Base-by-base conservation (phyloP, 2,329 filamentous ascomycete species). In the Metarhizium robertsii region DNA sequence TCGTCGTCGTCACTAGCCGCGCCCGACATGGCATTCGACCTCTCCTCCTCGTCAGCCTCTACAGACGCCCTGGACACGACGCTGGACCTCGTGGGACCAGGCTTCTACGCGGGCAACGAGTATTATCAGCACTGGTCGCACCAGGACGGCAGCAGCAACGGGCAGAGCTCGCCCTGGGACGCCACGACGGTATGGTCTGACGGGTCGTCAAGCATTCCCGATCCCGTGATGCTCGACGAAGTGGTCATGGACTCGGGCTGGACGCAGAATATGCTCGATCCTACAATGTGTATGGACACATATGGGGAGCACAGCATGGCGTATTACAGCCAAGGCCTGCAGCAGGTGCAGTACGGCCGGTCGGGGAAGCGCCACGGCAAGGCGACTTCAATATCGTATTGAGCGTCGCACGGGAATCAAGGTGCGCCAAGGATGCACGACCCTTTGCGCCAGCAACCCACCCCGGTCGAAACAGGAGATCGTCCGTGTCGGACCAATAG, bases 111-210 rank as follows among this genome's bases (percentile, higher is more conserved):
- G 13, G 25, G 43, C 16, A 46, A 30, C 36, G 53, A 57, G n/a
- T 57, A 46, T 34, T 54, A 57, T 40, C 40, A 45, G 50, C 34
- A 52, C 20, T 57, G 49, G 55, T 20, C 45, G 38, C 53, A 55
- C 25, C 49, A 53, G 16, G 53, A 34, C 18, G 6, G 50, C 11
- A 20, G 30, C 38, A 42, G 50, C n/a, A 29, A 38, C 18, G 50
- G 50, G 11, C 54, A 53, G 13, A 18, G 14, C 13, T 53, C 46
- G 30, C 56, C 50, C 30, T 57, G 56, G 53, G 53, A 55, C 38
- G 53, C 50, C 38, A 55, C 56, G 40, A 57, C 56, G 16, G 53
- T 51, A 16, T 57, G 53, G 56, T 57, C 55, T 4, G 55, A 57
- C 29, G 50, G 49, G 14, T 55, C 53, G 38, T 55, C 53, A 20